phyloP scores from a whole-genome alignment of 768 basidiomycete species.

The Pluteus cervinus region DNA sequence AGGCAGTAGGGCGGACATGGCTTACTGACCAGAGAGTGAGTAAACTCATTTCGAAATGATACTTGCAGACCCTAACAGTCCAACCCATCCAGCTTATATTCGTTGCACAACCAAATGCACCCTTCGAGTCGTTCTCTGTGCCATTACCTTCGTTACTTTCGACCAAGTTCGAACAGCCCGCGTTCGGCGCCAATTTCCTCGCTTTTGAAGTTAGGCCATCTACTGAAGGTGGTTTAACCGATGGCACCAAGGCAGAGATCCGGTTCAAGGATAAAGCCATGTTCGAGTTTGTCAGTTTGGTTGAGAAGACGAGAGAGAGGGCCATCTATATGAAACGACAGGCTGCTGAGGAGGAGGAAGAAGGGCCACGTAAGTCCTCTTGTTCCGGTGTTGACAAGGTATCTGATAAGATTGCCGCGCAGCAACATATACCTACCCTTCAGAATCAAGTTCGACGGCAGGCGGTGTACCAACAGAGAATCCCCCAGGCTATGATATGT shows the following conservation, averaged over 20 bases:
- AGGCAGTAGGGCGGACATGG: constrained; percentile 50
- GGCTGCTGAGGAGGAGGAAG: constrained; percentile 47
- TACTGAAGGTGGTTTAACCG: constrained; percentile 56
- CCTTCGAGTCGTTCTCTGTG: constrained; percentile 46
- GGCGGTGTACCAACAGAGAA: constrained; percentile 40
- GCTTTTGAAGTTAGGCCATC: constrained; percentile 62
- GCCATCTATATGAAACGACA: constrained; percentile 72
- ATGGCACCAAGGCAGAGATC: constrained; percentile 61
- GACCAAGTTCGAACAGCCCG: constrained; percentile 72
- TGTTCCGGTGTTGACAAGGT: constrained; percentile 1
- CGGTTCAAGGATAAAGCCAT: constrained; percentile 63
- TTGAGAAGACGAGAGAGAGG: constrained; percentile 75
- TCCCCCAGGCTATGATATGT: constrained; percentile 44
- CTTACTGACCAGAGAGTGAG: constrained; percentile 74
- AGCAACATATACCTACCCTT: constrained; percentile 43
- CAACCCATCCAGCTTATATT: constrained; percentile 56
- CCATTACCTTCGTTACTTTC: constrained; percentile 61
- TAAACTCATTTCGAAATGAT: background rate
- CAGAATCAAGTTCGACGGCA: constrained; percentile 33
- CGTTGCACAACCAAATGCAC: constrained; percentile 28
- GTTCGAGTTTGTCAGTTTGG: constrained; percentile 64
- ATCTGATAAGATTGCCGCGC: constrained; percentile 1
- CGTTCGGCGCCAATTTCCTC: constrained; percentile 65
- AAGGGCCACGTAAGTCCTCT: constrained; percentile 51
- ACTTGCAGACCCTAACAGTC: background rate